Base-by-base conservation (phyloP, 108 stramenopile species). In the Skeletonema potamos region DNA sequence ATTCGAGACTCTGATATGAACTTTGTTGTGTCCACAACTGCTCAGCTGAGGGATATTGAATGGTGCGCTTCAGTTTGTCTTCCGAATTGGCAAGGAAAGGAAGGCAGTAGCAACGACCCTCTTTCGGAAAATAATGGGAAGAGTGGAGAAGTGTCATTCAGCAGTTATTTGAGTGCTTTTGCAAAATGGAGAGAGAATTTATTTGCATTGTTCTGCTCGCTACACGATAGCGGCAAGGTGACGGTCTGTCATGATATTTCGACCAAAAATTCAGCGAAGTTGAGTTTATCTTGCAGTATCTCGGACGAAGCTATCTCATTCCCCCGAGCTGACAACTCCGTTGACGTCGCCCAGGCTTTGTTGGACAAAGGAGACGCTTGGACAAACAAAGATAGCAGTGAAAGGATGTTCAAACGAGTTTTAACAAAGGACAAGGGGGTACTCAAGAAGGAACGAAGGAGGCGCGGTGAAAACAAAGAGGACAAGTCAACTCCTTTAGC, bases 41-140 rank as follows among this genome's bases (percentile, higher is more conserved):
- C 32, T 13, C 76, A 77, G 12, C 44, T 70, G 51, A 70, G 64
- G 39, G 76, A 77, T 44, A 77, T 77, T 39, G 76, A 70, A 27
- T 77, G 63, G 76, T 77, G 64, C 41, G 55, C 69, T 51, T 51
- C 76, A 24, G 58, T 66, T 28, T 70, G 43, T 66, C 33, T 29
- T 62, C 51, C 29, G 20, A 17, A 28, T 27, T 9, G 33, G 36
- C 17, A 43, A 51, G 24, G 7, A 51, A 51, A 51, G 22, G 22
- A 24, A 48, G 17, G 43, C 60, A 39, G 4, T 5, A 20, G 18
- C 43, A 10, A n/a, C 27, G 62, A 27, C 48, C 41, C 36, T 32
- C 11, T n/a, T 27, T 26, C 56, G 13, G 13, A 2, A 55, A 10
- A 55, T 34, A 54, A 43, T 3, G 17, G 36, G 41, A 39, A 27